phyloP scores from a whole-genome alignment of 2,329 filamentous ascomycete genomes.

The Emmonsia crescens region DNA sequence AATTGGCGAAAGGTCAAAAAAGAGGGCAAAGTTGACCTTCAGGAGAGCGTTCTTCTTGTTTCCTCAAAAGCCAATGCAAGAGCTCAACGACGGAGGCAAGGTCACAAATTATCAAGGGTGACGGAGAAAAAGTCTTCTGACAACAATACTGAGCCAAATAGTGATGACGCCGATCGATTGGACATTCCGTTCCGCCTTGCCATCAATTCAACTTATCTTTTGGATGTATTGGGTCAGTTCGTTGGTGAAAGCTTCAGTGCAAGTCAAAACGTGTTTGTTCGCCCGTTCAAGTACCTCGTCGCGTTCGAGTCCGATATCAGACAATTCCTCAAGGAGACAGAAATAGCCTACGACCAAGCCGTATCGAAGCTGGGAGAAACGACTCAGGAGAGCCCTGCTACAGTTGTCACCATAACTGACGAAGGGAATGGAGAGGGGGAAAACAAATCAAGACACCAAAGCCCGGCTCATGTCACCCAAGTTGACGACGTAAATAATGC shows the following conservation, averaged over 20 bases:
- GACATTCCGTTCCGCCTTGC: slow-evolving; percentile 1
- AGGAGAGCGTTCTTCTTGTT: neutral
- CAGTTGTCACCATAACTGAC: neutral
- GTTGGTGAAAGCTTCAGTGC: neutral
- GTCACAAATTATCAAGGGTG: neutral
- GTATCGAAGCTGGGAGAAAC: neutral
- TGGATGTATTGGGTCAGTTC: neutral
- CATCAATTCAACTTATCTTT: neutral
- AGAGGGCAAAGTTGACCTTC: neutral
- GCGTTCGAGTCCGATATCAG: neutral
- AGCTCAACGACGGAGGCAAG: neutral
- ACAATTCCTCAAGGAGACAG: neutral
- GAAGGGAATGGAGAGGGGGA: neutral
- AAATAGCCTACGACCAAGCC: neutral
- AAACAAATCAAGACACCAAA: neutral
- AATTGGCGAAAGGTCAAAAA: neutral
- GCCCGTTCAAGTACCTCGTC: slow-evolving; percentile 2
- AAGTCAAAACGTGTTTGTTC: neutral
- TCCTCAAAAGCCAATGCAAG: neutral
- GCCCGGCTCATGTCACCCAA: neutral
- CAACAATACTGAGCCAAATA: neutral
- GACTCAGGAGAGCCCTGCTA: neutral
- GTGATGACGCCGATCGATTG: neutral
- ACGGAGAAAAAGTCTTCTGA: neutral
- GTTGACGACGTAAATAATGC: neutral